A percentile compares a stretch with the other conserved stretches of the same genome.
These are phyloP conservation scores for Phanerochaete sordida DNA, from an alignment of 768 basidiomycete species.

Conservation along the genomic window DNA sequence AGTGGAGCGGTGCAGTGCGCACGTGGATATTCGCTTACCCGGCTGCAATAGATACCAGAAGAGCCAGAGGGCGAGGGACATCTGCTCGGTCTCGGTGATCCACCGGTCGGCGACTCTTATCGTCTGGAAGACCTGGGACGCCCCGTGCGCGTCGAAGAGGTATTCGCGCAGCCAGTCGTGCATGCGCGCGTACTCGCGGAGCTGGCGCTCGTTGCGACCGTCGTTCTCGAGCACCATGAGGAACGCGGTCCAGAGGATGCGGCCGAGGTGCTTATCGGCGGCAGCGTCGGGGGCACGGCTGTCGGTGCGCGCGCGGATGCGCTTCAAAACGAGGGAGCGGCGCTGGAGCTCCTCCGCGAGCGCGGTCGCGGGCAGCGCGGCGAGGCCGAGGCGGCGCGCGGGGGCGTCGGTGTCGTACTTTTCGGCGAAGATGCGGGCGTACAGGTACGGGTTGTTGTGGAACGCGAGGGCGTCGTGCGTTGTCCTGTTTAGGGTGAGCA, in stretches of 20 bases:
- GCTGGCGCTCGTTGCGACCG: slow-evolving; percentile 64
- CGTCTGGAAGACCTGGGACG: slow-evolving; percentile 42
- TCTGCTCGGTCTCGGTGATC: slow-evolving; percentile 51
- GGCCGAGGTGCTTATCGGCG: slow-evolving; percentile 29
- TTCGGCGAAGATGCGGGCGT: slow-evolving; percentile 61
- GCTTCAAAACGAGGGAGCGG: slow-evolving; percentile 56
- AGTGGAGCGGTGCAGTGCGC: neutral
- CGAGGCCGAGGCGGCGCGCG: slow-evolving; percentile 44
- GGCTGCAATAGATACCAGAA: slow-evolving; percentile 69
- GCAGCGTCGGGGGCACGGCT: neutral
- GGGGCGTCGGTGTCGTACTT: slow-evolving; percentile 64
- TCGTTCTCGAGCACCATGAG: slow-evolving; percentile 82
- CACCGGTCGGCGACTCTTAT: slow-evolving; percentile 37
- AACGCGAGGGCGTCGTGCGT: slow-evolving; percentile 50
- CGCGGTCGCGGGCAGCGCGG: slow-evolving; percentile 35
- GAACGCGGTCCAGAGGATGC: slow-evolving; percentile 66
- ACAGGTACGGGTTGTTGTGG: slow-evolving; percentile 59
- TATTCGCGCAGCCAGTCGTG: slow-evolving; percentile 63
- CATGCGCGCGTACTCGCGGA: slow-evolving; percentile 64
- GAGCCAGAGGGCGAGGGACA: slow-evolving; percentile 71
- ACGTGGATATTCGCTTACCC: slow-evolving; percentile 37
- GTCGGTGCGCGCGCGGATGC: slow-evolving; percentile 42
- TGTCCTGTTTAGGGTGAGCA: slow-evolving; percentile 48
- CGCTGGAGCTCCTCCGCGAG: slow-evolving; percentile 62
- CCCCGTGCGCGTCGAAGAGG: slow-evolving; percentile 59